A percentile compares a stretch with the other conserved stretches of the same genome.
These are phyloP conservation scores for Cystobasidiopsis lactophilus DNA, from an alignment of 768 basidiomycete genomes.

Conservation along the genomic window DNA sequence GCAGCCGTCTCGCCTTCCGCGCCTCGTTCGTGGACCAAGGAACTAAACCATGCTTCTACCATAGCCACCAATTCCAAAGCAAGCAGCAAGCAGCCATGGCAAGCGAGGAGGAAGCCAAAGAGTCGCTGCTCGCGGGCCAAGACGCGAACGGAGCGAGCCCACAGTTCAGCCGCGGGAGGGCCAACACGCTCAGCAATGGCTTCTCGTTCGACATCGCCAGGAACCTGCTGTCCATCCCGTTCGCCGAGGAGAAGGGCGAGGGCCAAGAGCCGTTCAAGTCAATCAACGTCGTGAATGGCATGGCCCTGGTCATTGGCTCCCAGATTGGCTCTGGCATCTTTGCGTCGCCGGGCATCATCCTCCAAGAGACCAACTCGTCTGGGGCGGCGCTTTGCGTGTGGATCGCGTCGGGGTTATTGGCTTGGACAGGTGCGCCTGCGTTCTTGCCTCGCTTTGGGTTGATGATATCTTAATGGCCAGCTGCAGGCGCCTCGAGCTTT, in stretches of 20 bases:
- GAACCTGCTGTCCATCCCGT: background rate
- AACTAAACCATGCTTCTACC: too few relatives aligned
- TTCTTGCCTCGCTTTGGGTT: slow-evolving; percentile 11
- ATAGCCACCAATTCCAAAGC: too few relatives aligned
- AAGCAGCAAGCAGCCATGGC: too few relatives aligned
- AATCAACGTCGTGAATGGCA: background rate
- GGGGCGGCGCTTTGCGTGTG: slow-evolving; percentile 75
- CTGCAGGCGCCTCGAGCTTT: slow-evolving; percentile 2
- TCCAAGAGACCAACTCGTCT: slow-evolving; percentile 68
- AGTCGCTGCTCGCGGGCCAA: too few relatives aligned
- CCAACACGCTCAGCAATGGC: too few relatives aligned
- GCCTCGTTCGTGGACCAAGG: too few relatives aligned
- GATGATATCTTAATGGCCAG: background rate
- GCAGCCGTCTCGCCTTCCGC: too few relatives aligned
- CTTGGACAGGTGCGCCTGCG: slow-evolving; percentile 86
- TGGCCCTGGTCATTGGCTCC: background rate
- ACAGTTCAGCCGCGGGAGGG: too few relatives aligned
- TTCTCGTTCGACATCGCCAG: background rate
- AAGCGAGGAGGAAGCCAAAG: too few relatives aligned
- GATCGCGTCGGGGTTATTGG: slow-evolving; percentile 58
- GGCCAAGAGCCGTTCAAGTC: background rate
- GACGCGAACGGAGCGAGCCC: too few relatives aligned
- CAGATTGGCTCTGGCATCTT: background rate
- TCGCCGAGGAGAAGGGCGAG: background rate
- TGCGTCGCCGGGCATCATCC: slow-evolving; percentile 42